Percentiles rank a stretch among this genome's conserved stretches.
These are phyloP conservation scores for Volvox reticuliferus DNA, from an alignment of 139 green algal species.

Conservation along the genomic window DNA sequence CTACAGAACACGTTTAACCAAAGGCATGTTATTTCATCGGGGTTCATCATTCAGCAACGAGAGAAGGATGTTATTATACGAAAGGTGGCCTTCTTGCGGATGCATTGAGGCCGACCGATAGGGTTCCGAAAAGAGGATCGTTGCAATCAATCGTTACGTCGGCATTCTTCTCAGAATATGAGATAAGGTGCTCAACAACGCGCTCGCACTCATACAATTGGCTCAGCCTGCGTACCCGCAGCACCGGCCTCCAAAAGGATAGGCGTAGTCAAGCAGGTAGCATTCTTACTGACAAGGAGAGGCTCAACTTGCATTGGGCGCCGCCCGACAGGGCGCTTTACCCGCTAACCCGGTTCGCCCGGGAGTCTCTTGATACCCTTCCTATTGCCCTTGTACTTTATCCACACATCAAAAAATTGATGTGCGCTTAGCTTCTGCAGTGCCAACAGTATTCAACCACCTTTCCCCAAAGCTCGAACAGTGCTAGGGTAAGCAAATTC, in stretches of 20 bases:
- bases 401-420: not conserved
- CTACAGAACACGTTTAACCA: not conserved
- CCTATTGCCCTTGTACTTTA: not conserved
- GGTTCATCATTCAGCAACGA: too few relatives aligned
- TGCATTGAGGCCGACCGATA: too few relatives aligned
- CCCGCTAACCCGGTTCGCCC: not conserved
- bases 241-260: not conserved
- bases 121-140: too few relatives aligned
- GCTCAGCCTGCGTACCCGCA: not conserved
- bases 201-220: not conserved
- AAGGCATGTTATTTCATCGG: too few relatives aligned
- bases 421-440: too few relatives aligned
- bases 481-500: too few relatives aligned
- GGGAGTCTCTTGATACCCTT: not conserved
- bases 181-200: not conserved
- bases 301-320: conserved; percentile 24
- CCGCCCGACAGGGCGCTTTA: not conserved
- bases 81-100: too few relatives aligned
- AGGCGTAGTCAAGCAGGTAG: not conserved
- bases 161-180: not conserved
- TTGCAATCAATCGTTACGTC: too few relatives aligned
- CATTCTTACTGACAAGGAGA: conserved; percentile 19
- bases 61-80: too few relatives aligned
- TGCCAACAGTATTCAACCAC: too few relatives aligned
- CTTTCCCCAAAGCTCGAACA: too few relatives aligned